These are phyloP conservation scores for Cryptosporidium felis DNA, from an alignment of 169 alveolate species.

Conservation along the genomic window DNA sequence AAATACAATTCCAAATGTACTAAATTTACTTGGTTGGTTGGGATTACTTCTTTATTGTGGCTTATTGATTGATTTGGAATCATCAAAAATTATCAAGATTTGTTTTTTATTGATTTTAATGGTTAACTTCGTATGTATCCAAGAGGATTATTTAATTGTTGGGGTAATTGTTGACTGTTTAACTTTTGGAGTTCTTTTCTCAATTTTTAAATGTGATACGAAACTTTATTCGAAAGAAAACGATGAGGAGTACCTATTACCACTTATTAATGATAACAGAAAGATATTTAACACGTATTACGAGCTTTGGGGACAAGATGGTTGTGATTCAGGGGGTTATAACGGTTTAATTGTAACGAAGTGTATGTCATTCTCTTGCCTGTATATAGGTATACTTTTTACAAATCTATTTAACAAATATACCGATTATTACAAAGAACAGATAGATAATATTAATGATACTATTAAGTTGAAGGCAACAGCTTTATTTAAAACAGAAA, in stretches of 20 bases:
- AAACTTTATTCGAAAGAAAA: background rate
- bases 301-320: conserved; percentile 11
- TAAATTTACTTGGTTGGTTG: conserved; percentile 4
- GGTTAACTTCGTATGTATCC: conserved; percentile 10
- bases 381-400: background rate
- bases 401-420: conserved; percentile 12
- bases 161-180: conserved; percentile 29
- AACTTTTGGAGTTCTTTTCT: conserved; percentile 38
- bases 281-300: background rate
- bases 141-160: background rate
- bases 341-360: conserved; percentile 49
- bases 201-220: background rate
- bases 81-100: conserved; percentile 13
- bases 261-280: conserved; percentile 1
- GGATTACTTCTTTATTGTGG: conserved; percentile 12
- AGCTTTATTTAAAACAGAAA: background rate
- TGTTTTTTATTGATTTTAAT: conserved; percentile 2
- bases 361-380: conserved; percentile 9
- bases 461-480: background rate
- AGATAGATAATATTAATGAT: background rate
- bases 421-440: conserved; percentile 9
- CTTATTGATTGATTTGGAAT: background rate
- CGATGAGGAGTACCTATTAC: conserved; percentile 27
- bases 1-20: background rate
- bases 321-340: background rate